Evolutionary conservation across 169 alveolate genomes (phyloP).

Genomic region (Plasmodium coatneyi): DNA sequence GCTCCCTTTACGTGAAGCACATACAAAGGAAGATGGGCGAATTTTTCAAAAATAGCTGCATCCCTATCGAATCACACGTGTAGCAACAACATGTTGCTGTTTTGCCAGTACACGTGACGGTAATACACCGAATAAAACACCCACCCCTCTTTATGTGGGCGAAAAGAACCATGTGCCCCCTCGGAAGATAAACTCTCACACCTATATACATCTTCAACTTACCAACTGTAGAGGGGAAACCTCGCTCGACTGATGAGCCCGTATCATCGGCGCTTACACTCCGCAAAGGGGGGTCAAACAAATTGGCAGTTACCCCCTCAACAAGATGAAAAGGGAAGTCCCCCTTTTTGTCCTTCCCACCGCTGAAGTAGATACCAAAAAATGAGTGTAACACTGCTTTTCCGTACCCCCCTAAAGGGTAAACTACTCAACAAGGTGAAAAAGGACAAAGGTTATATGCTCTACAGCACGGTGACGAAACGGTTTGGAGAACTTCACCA

Average conservation of each 20-base stretch:
- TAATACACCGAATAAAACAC: neutral
- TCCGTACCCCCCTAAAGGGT: neutral
- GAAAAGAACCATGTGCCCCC: neutral
- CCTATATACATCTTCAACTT: neutral
- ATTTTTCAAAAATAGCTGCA: neutral
- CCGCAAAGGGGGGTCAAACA: neutral
- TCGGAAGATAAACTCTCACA: neutral
- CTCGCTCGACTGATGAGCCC: neutral
- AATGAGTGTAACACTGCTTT: neutral
- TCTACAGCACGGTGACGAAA: conserved; percentile 27
- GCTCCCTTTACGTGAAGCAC: neutral
- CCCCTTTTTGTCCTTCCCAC: neutral
- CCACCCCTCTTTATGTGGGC: neutral
- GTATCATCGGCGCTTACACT: neutral
- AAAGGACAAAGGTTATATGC: neutral
- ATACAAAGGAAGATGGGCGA: neutral
- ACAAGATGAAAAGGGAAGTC: neutral
- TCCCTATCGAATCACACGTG: neutral
- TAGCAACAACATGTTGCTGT: neutral
- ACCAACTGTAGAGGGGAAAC: neutral
- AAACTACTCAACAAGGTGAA: neutral
- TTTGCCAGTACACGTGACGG: neutral
- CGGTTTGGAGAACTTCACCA: conserved; percentile 54
- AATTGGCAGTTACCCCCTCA: neutral
- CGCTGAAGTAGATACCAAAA: neutral